Evolutionary conservation across 257 asterid genomes (phyloP).

Genomic region (Paulownia fortunei): DNA sequence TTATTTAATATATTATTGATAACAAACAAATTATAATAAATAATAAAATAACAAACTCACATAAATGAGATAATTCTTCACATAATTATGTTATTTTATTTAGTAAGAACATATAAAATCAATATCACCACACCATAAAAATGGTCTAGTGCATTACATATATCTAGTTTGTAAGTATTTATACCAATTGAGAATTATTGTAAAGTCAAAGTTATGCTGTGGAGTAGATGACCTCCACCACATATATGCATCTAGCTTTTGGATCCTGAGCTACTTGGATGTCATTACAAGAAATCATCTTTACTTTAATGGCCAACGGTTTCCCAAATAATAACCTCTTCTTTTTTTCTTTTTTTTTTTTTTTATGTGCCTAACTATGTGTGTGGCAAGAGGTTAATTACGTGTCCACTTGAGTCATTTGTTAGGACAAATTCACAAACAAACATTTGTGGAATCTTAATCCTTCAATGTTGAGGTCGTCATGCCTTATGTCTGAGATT

Average conservation of each 20-base stretch:
- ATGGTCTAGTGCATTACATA: neutral
- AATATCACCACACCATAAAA: too few relatives aligned
- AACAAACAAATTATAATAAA: too few relatives aligned
- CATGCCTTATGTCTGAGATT: slow-evolving; percentile 25
- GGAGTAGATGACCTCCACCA: neutral
- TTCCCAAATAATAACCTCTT: slow-evolving; percentile 22
- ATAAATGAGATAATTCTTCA: too few relatives aligned
- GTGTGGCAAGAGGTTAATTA: slow-evolving; percentile 26
- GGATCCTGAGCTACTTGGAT: neutral
- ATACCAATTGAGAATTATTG: neutral
- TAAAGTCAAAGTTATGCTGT: neutral
- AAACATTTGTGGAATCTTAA: slow-evolving; percentile 23
- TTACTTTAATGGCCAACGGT: neutral
- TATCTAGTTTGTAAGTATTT: too few relatives aligned
- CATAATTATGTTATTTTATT: too few relatives aligned
- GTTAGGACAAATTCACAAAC: slow-evolving; percentile 31
- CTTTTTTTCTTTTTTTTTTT: too few relatives aligned
- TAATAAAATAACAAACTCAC: too few relatives aligned
- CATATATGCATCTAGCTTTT: neutral
- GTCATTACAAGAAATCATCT: neutral
- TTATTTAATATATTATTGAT: too few relatives aligned
- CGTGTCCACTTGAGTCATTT: slow-evolving; percentile 31
- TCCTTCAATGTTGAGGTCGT: slow-evolving; percentile 26
- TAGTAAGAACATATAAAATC: too few relatives aligned
- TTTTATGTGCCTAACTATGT: slow-evolving; percentile 26